Evolutionary conservation across 1,284 basidiomycete species (phyloP).

Genomic region (Cutaneotrichosporon mucoides): DNA sequence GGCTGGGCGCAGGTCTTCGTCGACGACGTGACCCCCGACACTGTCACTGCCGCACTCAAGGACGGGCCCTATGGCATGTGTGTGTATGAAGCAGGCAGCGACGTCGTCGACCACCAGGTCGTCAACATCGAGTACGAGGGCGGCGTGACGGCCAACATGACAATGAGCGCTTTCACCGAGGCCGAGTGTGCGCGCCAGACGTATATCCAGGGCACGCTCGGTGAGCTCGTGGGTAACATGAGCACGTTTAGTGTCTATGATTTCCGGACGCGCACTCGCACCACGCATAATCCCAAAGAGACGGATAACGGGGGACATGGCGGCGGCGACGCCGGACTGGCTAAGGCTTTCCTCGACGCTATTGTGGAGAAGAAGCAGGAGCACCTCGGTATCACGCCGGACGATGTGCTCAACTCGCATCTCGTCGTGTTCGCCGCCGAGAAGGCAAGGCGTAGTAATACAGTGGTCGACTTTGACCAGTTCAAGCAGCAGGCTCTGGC

Average conservation of each 20-base stretch:
- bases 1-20: conserved; percentile 52
- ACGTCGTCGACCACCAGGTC: conserved; percentile 76
- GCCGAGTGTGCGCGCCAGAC: conserved; percentile 70
- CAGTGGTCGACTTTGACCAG: conserved; percentile 56
- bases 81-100: conserved; percentile 75
- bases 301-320: conserved; percentile 67
- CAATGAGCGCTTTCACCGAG: conserved; percentile 57
- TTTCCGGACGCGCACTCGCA: conserved; percentile 59
- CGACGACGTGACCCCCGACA: conserved; percentile 67
- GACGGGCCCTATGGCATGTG: conserved; percentile 72
- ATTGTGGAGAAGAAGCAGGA: conserved; percentile 58
- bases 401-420: conserved; percentile 69
- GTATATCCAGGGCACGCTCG: conserved; percentile 71
- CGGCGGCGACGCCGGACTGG: conserved; percentile 71
- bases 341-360: conserved; percentile 66
- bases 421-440: conserved; percentile 80
- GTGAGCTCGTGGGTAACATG: conserved; percentile 81
- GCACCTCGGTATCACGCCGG: conserved; percentile 59
- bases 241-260: conserved; percentile 65
- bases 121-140: conserved; percentile 76
- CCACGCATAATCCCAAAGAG: conserved; percentile 54
- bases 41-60: conserved; percentile 61
- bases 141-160: conserved; percentile 71
- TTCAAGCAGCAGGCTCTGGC: conserved; percentile 29
- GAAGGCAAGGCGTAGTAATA: conserved; percentile 62